Evolutionary conservation across 345 rosid species (phyloP), one percentile per base, ranked within the genome.

Genomic region (Hibiscus tridactylites): DNA sequence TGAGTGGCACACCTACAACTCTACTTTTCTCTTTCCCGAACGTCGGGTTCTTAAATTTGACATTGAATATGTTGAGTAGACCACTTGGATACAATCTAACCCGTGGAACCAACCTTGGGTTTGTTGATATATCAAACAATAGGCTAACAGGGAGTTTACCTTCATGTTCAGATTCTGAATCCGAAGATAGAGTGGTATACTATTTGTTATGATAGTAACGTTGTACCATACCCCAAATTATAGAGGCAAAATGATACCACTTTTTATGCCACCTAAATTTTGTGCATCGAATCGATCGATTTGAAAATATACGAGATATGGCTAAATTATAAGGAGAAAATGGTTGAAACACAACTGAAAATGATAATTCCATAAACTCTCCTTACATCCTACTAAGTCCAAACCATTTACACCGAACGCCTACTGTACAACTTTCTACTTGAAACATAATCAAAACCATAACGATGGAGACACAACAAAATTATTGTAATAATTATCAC

Each of bases 41-140:
- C 79, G 83, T 95, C 77, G 88, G 93, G 81, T 95, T 88, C 75
- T 75, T 94, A 83, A 90, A 94, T 68, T 84, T 92, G 72, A 88
- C 96, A 66, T 89, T 92, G 65, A 95, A 95, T 73, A 72, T 54
- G 86, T 77, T 95, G 59, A 82, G 84, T 28, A 96, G 99, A 44
- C 68, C 86, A 71, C 81, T 95, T 74, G 84, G 82, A 11, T 53
- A 61, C 19, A 61, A 77, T 65, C 85, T 90, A 50, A 81, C 56
- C 3, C 92, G 99, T 69, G 89, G 96, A 44, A 72, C 83, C 76
- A 89, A 87, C 79, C 93, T 95, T 8, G 93, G 91, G 44, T 88
- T 88, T 68, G 96, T 90, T 24, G 97, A 95, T 79, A 79, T 91
- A 71, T 92, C 99, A 16, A 70, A 79, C 68, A 95, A 95, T 84